phyloP scores from a whole-genome alignment of 2,329 filamentous ascomycete species.

The Emergomyces pasteurianus region DNA sequence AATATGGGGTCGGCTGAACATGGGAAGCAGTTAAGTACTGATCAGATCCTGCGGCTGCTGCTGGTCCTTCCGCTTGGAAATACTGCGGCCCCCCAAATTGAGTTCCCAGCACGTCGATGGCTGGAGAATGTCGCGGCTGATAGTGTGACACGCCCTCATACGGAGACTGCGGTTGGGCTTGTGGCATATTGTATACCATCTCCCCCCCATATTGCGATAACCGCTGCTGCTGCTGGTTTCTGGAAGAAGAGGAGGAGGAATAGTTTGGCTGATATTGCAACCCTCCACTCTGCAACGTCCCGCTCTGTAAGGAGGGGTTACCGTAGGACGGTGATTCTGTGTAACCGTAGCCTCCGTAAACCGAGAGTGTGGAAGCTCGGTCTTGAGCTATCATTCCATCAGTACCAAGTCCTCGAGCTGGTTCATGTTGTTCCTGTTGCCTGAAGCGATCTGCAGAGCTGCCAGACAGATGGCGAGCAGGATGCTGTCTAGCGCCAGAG shows the following conservation, averaged over 20 bases:
- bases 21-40: constrained; percentile 56
- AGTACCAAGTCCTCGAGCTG: constrained; percentile 19
- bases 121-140: constrained; percentile 61
- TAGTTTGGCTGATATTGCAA: constrained; percentile 58
- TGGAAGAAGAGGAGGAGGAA: constrained; percentile 44
- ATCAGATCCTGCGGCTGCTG: constrained; percentile 47
- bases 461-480: constrained; percentile 39
- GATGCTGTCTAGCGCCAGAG: constrained; percentile 37
- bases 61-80: constrained; percentile 55
- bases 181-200: constrained; percentile 68
- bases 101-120: constrained; percentile 62
- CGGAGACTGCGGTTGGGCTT: constrained; percentile 46
- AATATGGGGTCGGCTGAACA: constrained; percentile 41
- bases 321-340: constrained; percentile 43
- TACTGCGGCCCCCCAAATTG: constrained; percentile 62
- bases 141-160: constrained; percentile 71
- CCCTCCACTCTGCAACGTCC: constrained; percentile 38
- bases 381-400: constrained; percentile 25
- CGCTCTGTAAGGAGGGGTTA: constrained; percentile 39
- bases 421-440: constrained; percentile 18
- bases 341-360: constrained; percentile 42
- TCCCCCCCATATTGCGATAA: constrained; percentile 47
- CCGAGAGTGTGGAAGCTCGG: constrained; percentile 24
- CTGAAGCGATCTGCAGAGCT: constrained; percentile 34
- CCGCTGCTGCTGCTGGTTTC: constrained; percentile 29